Conservation (phyloP, 441 rosid species). For the Theobroma grandiflorum region DNA sequence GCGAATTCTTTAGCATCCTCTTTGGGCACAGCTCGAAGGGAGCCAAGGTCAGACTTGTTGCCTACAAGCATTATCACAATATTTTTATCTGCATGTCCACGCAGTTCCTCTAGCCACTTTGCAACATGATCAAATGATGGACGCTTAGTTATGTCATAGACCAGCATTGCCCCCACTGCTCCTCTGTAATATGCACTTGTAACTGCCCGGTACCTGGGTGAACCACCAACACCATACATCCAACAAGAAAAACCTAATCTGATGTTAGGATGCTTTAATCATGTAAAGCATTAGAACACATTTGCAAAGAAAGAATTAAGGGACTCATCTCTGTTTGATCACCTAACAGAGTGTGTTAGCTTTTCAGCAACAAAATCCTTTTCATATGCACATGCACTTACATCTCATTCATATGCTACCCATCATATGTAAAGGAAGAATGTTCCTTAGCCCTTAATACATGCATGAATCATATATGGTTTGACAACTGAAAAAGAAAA, state of each 20-base stretch:
- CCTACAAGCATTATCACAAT: conserved; percentile 54
- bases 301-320: background rate
- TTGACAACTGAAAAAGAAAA: background rate
- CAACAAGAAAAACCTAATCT: background rate
- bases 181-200: conserved; percentile 61
- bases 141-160: conserved; percentile 49
- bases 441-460: background rate
- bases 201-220: conserved; percentile 49
- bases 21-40: conserved; percentile 42
- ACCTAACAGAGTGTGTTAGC: background rate
- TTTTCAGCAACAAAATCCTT: background rate
- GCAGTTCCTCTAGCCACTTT: conserved; percentile 51
- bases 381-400: too few species aligned
- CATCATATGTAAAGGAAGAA: too few species aligned
- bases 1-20: conserved; percentile 60
- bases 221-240: conserved; percentile 1
- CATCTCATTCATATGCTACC: too few species aligned
- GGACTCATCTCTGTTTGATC: background rate
- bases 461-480: background rate
- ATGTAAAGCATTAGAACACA: background rate
- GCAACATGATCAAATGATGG: conserved; percentile 52
- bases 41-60: conserved; percentile 51
- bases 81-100: conserved; percentile 57
- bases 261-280: background rate
- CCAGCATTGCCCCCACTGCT: conserved; percentile 60